Base-by-base conservation (phyloP, 2,329 filamentous ascomycete species). In the Pyrenochaeta sp. region DNA sequence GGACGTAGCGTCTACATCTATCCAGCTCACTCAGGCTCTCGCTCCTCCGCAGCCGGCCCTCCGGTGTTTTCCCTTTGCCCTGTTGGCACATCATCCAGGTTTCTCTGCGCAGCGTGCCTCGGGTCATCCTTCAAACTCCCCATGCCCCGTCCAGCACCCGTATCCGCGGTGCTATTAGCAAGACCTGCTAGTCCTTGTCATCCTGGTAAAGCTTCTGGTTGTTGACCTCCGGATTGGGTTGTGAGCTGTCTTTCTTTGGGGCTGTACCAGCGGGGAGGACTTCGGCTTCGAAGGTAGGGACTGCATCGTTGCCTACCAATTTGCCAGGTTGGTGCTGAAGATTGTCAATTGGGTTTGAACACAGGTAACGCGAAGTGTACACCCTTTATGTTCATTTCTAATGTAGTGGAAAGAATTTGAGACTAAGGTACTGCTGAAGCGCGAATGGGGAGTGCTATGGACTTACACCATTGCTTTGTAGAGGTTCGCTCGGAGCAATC, bases 241-340 rank as follows among this genome's bases (percentile, higher is more conserved):
- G 62, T 75, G 78, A 82, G 15, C 78, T 78, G 14, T 64, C 71
- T 35, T 75, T 69, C 1, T 74, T 58, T 1, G 89, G 89, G 0
- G 89, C 89, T 3, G 85, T 84, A 54, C 89, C 89, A 0, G 87
- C 75, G 0, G 87, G 81, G 31, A 86, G 75, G 1, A 81, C 82
- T 71, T 91, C 61, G 20, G 85, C 83, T 64, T 83, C 78, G 78
- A 90, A 92, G 67, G 90, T 88, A 17, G 85, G 85, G 11, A 75
- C 68, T 20, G 77, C 76, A 47, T 88, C 86, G 61, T 86, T 84
- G 58, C 80, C 77, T 51, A 85, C 81, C 56, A 85, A 81, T 62
- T 82, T 78, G 46, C 88, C 88, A 3, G 83, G 82, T 68, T 86
- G 80, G 74, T 91, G 88, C 87, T 90, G 61, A 6, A 30, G n/a